These are phyloP conservation scores for Musa acuminata DNA, from an alignment of 176 grass and related monocot species.

Conservation along the genomic window DNA sequence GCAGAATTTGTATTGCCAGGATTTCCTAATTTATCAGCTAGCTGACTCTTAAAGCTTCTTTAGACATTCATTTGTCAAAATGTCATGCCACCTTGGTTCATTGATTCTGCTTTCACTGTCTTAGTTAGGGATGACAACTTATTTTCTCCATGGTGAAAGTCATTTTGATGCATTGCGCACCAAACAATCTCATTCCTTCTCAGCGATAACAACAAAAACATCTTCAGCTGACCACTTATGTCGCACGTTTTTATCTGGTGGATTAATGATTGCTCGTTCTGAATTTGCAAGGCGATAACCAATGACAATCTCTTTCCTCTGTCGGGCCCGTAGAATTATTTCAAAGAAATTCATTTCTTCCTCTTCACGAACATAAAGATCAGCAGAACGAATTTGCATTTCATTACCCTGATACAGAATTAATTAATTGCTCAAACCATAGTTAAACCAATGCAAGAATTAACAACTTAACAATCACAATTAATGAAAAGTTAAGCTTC, in stretches of 20 bases:
- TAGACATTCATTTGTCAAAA: no score
- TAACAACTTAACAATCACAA: not conserved
- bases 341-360: conserved; percentile 67
- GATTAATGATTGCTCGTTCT: conserved; percentile 57
- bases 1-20: not conserved
- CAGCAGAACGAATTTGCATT: conserved; percentile 47
- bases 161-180: not conserved
- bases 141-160: not conserved
- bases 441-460: conserved; percentile 2
- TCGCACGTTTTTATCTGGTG: conserved; percentile 37
- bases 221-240: conserved; percentile 48
- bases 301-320: conserved; percentile 68
- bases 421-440: conserved; percentile 3
- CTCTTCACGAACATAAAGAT: conserved; percentile 49
- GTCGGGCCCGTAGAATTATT: conserved; percentile 54
- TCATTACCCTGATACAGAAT: conserved; percentile 46
- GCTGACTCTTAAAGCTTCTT: no score
- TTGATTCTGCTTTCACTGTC: not conserved
- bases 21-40: not conserved
- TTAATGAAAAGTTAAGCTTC: not conserved
- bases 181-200: conserved; percentile 45
- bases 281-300: conserved; percentile 49
- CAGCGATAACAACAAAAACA: conserved; percentile 58
- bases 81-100: not conserved
- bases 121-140: not conserved